Evolutionary conservation across 169 alveolate genomes (phyloP), one percentile per base, ranked within the genome.

Genomic region (Plasmodium cynomolgi): DNA sequence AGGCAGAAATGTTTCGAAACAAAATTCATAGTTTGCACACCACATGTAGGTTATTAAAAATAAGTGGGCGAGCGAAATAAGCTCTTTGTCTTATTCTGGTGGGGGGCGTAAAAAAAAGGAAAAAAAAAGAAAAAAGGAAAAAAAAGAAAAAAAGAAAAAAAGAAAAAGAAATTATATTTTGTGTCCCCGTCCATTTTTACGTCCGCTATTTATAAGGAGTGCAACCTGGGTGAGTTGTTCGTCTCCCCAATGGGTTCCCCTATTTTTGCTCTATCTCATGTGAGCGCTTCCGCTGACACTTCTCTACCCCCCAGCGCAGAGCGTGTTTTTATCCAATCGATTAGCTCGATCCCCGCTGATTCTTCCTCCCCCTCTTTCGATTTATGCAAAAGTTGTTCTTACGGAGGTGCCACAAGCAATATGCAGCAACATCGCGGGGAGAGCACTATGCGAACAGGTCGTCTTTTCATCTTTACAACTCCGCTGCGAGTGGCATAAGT

Each of bases 381-480:
- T n/a, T 62, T 62, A 62, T 20, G 75, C 11, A 62, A 62, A n/a
- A 23, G 75, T 62, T 62, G 75, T 62, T 62, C 75, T 23, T 62
- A 62, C 33, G 75, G 17, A 62, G 33, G 34, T 62, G 75, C 15
- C 75, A 62, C 33, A 62, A 23, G 29, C 75, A 62, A 62, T 62
- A 62, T 62, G 58, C 58, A 62, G 15, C 33, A 62, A 62, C 75
- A 23, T 62, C 75, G 37, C 15, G 33, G 33, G 33, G 75, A 62
- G 75, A 62, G 15, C 75, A 62, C 17, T 62, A 62, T 8, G 75
- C 33, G 33, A 62, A 62, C 75, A 62, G 26, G 7, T n/a, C 75
- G 33, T 62, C 75, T 62, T 62, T 62, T 62, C 75, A 62, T 62
- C 33, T 62, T 62, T n/a, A 26, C 75, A 62, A 62, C 75, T 62